A percentile compares a stretch with the other conserved stretches of the same genome.
Evolutionary conservation across 2,329 filamentous ascomycete species (phyloP).

Genomic region (Monilinia polystroma): DNA sequence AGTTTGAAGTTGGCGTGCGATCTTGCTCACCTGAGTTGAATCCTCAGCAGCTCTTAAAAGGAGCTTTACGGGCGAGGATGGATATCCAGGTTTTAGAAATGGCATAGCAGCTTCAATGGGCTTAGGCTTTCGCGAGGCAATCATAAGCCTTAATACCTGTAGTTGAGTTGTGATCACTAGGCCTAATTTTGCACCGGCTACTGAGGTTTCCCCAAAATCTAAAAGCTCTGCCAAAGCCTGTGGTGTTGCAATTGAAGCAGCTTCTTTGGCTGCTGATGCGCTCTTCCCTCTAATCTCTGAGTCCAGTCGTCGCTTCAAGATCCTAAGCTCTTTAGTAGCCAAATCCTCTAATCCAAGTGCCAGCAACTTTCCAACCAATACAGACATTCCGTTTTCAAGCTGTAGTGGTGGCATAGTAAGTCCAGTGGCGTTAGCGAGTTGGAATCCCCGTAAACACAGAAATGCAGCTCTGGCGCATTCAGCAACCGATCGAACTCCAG

Average conservation of each 20-base stretch:
- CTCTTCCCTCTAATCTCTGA: conserved; percentile 36
- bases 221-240: conserved; percentile 58
- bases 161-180: conserved; percentile 64
- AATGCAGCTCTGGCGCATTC: conserved; percentile 72
- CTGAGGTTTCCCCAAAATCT: conserved; percentile 53
- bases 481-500: conserved; percentile 41
- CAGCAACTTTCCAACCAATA: conserved; percentile 65
- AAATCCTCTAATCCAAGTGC: conserved; percentile 63
- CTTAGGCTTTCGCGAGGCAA: conserved; percentile 57
- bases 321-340: conserved; percentile 65
- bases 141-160: conserved; percentile 63
- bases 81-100: conserved; percentile 52
- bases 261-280: conserved; percentile 32
- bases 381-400: conserved; percentile 71
- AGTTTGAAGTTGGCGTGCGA: conserved; percentile 63
- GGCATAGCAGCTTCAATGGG: conserved; percentile 58
- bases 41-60: conserved; percentile 47
- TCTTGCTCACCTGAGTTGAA: conserved; percentile 54
- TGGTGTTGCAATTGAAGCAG: conserved; percentile 43
- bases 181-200: conserved; percentile 47
- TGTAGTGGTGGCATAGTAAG: conserved; percentile 62
- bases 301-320: conserved; percentile 64
- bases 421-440: conserved; percentile 50
- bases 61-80: conserved; percentile 58
- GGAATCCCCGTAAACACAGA: conserved; percentile 58